Evolutionary conservation across 1,284 basidiomycete species (phyloP).

Genomic region (Ceratobasidium sp.): DNA sequence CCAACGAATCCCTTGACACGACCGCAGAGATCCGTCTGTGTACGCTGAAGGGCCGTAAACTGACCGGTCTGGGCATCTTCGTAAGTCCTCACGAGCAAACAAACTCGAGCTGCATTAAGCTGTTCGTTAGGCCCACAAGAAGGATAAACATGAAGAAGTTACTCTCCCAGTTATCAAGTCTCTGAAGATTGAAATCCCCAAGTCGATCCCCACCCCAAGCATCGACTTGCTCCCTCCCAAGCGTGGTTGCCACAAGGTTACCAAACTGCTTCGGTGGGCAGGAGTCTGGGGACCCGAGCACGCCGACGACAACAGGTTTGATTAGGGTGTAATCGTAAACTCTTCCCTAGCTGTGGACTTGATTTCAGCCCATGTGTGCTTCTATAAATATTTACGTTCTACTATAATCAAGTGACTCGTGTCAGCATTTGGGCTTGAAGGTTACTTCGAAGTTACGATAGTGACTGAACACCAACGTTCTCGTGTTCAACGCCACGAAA

Average conservation of each 20-base stretch:
- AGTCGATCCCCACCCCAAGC: background rate
- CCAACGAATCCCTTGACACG: background rate
- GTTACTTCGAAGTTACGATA: too few species aligned
- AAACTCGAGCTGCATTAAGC: background rate
- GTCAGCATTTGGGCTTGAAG: too few species aligned
- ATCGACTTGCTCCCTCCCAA: slow-evolving; percentile 14
- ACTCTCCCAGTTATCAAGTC: slow-evolving; percentile 24
- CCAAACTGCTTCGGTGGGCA: slow-evolving; percentile 14
- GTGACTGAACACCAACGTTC: too few species aligned
- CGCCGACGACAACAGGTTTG: background rate
- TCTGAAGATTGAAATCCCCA: slow-evolving; percentile 22
- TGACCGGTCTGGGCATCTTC: slow-evolving; percentile 25
- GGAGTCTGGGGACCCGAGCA: slow-evolving; percentile 3
- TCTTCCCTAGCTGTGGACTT: background rate
- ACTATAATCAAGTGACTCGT: too few species aligned
- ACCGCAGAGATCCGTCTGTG: slow-evolving; percentile 19
- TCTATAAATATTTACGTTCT: background rate
- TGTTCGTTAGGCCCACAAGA: background rate
- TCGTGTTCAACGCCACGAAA: background rate
- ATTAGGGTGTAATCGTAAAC: background rate
- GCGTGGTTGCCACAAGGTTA: background rate
- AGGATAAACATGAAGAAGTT: background rate
- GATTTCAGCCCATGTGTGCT: background rate
- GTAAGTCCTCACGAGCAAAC: background rate
- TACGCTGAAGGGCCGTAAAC: slow-evolving; percentile 7